Conservation (phyloP, 208 protist genomes). For the Leishmania aethiopica region DNA sequence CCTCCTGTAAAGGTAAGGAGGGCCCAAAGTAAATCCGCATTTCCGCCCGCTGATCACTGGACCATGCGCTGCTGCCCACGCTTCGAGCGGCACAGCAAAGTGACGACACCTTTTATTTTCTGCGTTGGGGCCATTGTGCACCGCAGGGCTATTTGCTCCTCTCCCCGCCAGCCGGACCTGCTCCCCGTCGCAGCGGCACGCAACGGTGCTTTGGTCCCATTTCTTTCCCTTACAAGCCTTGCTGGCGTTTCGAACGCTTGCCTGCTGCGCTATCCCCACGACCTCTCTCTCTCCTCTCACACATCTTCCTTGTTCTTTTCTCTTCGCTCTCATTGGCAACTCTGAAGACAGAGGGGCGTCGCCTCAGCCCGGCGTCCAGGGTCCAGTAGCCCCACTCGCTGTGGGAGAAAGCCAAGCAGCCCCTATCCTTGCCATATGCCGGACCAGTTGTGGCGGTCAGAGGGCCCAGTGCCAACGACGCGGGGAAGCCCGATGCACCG, state of each 20-base stretch:
- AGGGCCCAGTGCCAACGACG: neutral
- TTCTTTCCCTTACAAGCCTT: neutral
- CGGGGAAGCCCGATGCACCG: neutral
- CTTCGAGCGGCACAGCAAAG: too few relatives aligned
- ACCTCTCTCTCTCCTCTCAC: neutral
- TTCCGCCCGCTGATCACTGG: neutral
- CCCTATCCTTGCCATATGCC: neutral
- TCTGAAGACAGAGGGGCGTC: neutral
- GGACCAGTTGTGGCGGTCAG: neutral
- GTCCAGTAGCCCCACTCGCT: too few relatives aligned
- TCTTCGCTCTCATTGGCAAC: too few relatives aligned
- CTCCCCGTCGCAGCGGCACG: too few relatives aligned
- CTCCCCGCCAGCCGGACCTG: neutral
- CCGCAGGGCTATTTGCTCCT: neutral
- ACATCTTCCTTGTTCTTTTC: neutral
- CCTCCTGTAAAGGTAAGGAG: neutral
- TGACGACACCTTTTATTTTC: neutral
- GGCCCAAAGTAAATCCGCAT: neutral
- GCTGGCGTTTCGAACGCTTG: neutral
- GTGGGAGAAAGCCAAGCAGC: neutral
- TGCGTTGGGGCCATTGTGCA: too few relatives aligned
- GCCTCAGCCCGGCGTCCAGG: neutral
- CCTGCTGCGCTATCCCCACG: neutral
- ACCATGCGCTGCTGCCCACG: neutral
- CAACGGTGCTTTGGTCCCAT: neutral